These are phyloP conservation scores for Theobroma cacao DNA, from an alignment of 345 rosid genomes.

Conservation along the genomic window DNA sequence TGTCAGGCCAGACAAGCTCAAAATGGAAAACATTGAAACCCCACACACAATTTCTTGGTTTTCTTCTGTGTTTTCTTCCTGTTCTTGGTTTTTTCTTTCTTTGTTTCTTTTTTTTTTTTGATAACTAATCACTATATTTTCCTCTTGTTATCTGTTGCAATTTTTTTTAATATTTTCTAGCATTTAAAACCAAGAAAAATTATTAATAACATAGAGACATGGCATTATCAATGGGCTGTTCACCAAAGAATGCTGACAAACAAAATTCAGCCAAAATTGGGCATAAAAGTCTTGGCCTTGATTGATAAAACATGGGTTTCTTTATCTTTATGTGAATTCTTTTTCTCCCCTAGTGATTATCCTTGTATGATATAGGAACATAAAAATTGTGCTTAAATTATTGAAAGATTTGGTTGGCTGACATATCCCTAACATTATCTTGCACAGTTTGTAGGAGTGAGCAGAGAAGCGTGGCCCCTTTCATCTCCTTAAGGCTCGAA, in stretches of 20 bases:
- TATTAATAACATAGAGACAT: no score
- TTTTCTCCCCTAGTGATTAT: neutral
- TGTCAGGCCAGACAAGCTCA: conserved; percentile 12
- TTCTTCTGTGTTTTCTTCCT: no score
- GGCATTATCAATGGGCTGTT: neutral
- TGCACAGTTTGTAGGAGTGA: neutral
- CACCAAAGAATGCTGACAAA: conserved; percentile 8
- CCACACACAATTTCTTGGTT: neutral
- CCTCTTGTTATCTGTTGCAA: neutral
- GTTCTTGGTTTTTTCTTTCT: neutral
- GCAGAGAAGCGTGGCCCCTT: neutral
- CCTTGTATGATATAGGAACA: neutral
- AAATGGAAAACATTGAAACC: neutral
- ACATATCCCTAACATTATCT: conserved; percentile 19
- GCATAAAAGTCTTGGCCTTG: conserved; percentile 8
- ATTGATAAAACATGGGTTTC: conserved; percentile 12
- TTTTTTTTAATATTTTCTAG: no score
- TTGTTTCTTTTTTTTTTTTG: neutral
- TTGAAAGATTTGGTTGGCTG: conserved; percentile 11
- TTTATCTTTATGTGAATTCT: conserved; percentile 3
- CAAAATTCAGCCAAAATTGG: neutral
- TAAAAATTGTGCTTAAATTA: neutral
- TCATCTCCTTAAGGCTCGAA: neutral
- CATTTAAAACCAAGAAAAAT: no score
- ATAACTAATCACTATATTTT: neutral